Percentiles rank a stretch among this genome's conserved stretches.
These are phyloP conservation scores for Triangularia verruculosa DNA, from an alignment of 2,329 filamentous ascomycete genomes.

Conservation along the genomic window DNA sequence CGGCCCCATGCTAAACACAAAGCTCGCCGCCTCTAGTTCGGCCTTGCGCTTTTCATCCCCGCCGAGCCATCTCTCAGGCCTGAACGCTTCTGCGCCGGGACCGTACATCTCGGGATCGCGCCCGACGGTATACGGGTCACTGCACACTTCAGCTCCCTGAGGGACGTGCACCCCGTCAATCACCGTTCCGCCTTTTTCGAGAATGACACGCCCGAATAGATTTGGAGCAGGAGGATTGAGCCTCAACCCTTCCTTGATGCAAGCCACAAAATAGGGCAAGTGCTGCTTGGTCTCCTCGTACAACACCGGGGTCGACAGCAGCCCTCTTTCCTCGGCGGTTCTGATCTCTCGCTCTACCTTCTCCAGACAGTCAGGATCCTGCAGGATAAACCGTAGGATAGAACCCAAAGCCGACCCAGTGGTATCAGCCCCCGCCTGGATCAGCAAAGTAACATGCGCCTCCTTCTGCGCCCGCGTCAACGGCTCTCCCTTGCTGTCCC, in stretches of 20 bases:
- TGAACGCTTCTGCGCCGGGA: conserved; percentile 50
- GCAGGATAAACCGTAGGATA: conserved; percentile 47
- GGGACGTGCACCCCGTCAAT: conserved; percentile 39
- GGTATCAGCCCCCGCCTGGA: conserved; percentile 55
- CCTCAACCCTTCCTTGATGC: conserved; percentile 40
- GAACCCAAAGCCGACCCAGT: conserved; percentile 49
- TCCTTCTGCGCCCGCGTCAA: conserved; percentile 33
- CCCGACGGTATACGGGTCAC: conserved; percentile 61
- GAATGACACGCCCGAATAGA: conserved; percentile 21
- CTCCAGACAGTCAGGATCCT: conserved; percentile 41
- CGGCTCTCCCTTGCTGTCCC: conserved; percentile 14
- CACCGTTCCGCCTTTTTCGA: conserved; percentile 6
- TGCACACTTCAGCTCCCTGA: conserved; percentile 57
- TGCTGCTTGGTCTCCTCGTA: conserved; percentile 34
- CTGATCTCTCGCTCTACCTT: conserved; percentile 46
- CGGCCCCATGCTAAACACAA: conserved; percentile 55
- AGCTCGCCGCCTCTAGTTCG: conserved; percentile 43
- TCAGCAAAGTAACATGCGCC: conserved; percentile 37
- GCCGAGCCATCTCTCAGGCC: conserved; percentile 58
- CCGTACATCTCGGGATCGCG: conserved; percentile 55
- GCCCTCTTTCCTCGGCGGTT: conserved; percentile 18
- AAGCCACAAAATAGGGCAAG: conserved; percentile 40
- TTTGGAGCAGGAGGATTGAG: conserved; percentile 34
- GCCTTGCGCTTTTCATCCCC: conserved; percentile 43
- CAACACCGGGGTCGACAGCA: conserved; percentile 31